Conservation (phyloP, 345 rosid species). For the Brassica rapa region DNA sequence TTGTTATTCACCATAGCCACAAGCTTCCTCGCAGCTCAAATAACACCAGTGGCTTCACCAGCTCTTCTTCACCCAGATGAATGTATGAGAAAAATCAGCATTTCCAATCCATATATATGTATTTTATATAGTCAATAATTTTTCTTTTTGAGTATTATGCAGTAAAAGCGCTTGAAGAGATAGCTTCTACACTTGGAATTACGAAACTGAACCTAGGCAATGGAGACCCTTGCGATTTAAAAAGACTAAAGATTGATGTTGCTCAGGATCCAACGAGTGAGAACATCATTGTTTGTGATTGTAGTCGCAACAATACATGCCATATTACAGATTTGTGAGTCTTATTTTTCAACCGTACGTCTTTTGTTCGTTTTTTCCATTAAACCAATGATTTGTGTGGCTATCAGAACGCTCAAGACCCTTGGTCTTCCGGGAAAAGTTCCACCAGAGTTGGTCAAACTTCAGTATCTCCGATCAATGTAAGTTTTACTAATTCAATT, state of each 20-base stretch:
- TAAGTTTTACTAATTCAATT: neutral
- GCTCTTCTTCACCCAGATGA: constrained; percentile 7
- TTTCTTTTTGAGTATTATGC: neutral
- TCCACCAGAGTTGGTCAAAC: constrained; percentile 21
- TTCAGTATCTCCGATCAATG: constrained; percentile 6
- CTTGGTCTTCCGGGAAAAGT: constrained; percentile 8
- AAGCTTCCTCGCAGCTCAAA: neutral
- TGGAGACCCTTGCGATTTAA: constrained; percentile 21
- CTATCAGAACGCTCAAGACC: neutral
- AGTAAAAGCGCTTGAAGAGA: constrained; percentile 23
- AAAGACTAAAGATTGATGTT: constrained; percentile 1
- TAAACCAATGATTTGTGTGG: neutral
- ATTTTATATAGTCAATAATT: neutral
- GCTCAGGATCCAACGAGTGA: neutral
- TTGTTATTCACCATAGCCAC: neutral
- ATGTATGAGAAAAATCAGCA: neutral
- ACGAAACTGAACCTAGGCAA: neutral
- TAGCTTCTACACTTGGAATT: constrained; percentile 31
- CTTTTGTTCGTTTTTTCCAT: neutral
- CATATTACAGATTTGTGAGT: constrained; percentile 32
- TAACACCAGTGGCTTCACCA: neutral
- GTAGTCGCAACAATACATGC: constrained; percentile 23
- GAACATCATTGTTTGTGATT: constrained; percentile 6
- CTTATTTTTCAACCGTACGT: neutral
- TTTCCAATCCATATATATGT: neutral